phyloP scores from a whole-genome alignment of 208 protist genomes.

The Leptomonas seymouri region DNA sequence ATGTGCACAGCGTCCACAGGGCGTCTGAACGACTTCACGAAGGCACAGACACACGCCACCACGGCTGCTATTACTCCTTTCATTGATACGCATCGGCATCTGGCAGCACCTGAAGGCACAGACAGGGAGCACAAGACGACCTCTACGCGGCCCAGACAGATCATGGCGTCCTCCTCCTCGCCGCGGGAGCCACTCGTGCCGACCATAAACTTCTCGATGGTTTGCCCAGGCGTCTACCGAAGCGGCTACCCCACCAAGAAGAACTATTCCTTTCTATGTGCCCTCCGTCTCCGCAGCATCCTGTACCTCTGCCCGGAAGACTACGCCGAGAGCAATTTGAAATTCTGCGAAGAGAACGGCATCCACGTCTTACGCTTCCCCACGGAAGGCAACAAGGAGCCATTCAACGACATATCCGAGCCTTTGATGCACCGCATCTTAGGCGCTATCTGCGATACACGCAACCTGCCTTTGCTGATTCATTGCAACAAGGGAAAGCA shows the following conservation, averaged over 20 bases:
- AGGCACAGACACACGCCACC: too few relatives aligned
- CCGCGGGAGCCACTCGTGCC: slow-evolving; percentile 76
- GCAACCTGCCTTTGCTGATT: slow-evolving; percentile 96
- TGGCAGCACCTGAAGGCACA: too few relatives aligned
- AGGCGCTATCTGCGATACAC: slow-evolving; percentile 79
- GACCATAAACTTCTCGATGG: slow-evolving; percentile 96
- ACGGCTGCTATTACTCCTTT: too few relatives aligned
- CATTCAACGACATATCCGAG: slow-evolving; percentile 97
- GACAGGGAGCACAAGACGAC: background rate
- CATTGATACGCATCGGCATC: too few relatives aligned
- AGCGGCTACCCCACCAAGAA: slow-evolving; percentile 97
- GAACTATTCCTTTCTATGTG: slow-evolving; percentile 96
- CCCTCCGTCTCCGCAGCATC: slow-evolving; percentile 93
- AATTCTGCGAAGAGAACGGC: slow-evolving; percentile 91
- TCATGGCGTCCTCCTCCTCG: slow-evolving; percentile 34
- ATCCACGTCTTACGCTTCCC: slow-evolving; percentile 92
- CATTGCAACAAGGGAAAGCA: slow-evolving; percentile 99
- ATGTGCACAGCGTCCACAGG: background rate
- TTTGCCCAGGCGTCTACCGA: slow-evolving; percentile 96
- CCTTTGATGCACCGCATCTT: slow-evolving; percentile 90
- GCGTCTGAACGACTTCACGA: background rate
- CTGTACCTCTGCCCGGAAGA: slow-evolving; percentile 95
- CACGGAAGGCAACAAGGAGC: slow-evolving; percentile 97
- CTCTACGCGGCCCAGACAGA: too few relatives aligned
- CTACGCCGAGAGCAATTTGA: slow-evolving; percentile 92